A percentile compares a stretch with the other conserved stretches of the same genome.
Evolutionary conservation across 805 yeast genomes (phyloP).

Genomic region (Starmera caribaea): DNA sequence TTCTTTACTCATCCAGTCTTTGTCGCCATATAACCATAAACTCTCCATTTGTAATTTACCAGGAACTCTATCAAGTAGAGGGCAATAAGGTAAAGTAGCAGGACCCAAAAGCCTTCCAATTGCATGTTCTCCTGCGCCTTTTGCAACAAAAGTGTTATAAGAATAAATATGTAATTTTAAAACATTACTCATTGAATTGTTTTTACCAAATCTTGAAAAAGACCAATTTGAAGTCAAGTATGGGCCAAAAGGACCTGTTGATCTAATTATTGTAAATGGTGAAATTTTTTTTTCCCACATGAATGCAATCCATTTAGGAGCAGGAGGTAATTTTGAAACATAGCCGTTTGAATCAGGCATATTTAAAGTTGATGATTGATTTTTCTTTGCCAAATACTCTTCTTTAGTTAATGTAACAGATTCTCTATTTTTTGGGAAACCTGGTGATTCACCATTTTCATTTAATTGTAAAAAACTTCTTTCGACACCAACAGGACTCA

Average conservation of each 20-base stretch:
- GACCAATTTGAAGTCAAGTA: conserved; percentile 46
- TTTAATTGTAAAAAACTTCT: conserved; percentile 30
- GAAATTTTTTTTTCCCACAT: conserved; percentile 48
- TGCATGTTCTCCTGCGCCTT: conserved; percentile 58
- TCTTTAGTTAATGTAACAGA: too few relatives aligned
- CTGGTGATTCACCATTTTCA: background rate
- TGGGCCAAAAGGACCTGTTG: conserved; percentile 45
- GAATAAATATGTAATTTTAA: conserved; percentile 44
- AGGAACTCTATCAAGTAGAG: conserved; percentile 44
- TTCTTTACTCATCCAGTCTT: conserved; percentile 61
- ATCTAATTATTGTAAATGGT: conserved; percentile 43
- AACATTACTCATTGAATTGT: conserved; percentile 20
- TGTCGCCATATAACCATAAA: conserved; percentile 57
- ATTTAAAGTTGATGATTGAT: conserved; percentile 13
- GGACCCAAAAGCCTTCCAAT: conserved; percentile 50
- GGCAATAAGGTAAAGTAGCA: conserved; percentile 47
- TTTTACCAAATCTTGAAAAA: conserved; percentile 31
- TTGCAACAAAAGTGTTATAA: conserved; percentile 38
- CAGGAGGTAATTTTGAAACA: conserved; percentile 23
- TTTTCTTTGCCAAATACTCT: conserved; percentile 5
- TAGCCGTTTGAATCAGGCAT: conserved; percentile 22
- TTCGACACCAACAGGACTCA: conserved; percentile 71
- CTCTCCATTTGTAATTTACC: conserved; percentile 19
- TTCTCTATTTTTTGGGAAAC: conserved; percentile 1
- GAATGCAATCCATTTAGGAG: conserved; percentile 26